Conservation (phyloP, 306 rosid species). For the Cucurbita moschata region DNA sequence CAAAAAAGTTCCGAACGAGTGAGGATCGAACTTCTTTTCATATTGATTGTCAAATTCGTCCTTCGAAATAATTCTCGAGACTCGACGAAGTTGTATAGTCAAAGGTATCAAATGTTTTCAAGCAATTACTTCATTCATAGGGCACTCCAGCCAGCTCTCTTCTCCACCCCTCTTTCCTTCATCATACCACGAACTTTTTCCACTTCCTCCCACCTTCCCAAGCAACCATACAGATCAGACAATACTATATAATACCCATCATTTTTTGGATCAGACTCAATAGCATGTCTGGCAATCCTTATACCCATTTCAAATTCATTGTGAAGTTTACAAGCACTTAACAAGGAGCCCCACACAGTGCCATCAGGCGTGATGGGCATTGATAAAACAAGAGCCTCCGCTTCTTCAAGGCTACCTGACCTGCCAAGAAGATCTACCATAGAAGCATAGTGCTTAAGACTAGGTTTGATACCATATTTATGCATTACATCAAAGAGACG, state of each 20-base stretch:
- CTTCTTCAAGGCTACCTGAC: conserved; percentile 56
- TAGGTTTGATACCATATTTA: conserved; percentile 30
- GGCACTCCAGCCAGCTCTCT: conserved; percentile 56
- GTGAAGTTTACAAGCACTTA: conserved; percentile 59
- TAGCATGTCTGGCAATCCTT: conserved; percentile 45
- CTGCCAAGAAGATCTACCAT: conserved; percentile 78
- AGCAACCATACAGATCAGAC: conserved; percentile 49
- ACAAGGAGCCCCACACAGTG: conserved; percentile 63
- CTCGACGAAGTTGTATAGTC: background rate
- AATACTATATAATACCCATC: conserved; percentile 57
- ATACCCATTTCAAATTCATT: conserved; percentile 46
- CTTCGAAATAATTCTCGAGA: background rate
- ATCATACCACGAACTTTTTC: conserved; percentile 42
- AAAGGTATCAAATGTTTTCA: background rate
- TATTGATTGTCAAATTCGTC: background rate
- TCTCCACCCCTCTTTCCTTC: conserved; percentile 38
- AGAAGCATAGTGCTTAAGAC: conserved; percentile 69
- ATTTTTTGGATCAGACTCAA: conserved; percentile 56
- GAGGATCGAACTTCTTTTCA: background rate
- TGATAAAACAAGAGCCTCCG: conserved; percentile 48
- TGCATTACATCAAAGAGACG: conserved; percentile 36
- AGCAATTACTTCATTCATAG: conserved; percentile 9
- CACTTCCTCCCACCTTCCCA: conserved; percentile 76
- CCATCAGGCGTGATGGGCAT: conserved; percentile 71
- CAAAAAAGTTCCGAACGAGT: background rate